These are phyloP conservation scores for Aspergillus biplanus DNA, from an alignment of 495 filamentous ascomycete species.

Conservation along the genomic window DNA sequence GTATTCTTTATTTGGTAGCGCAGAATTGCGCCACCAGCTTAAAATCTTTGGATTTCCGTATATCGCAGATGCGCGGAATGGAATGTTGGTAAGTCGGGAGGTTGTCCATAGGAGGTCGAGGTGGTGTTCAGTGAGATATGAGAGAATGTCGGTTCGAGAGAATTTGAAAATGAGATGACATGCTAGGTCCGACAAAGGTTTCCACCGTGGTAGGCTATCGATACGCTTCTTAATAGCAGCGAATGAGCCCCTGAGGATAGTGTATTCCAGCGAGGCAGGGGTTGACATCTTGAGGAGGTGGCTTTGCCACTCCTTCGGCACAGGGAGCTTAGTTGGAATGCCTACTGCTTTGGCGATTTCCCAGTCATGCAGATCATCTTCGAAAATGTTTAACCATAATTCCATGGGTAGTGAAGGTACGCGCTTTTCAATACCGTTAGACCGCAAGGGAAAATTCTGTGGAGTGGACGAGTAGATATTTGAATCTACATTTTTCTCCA, in stretches of 20 bases:
- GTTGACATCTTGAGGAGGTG: conserved; percentile 52
- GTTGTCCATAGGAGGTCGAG: conserved; percentile 80
- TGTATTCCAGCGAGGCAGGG: conserved; percentile 72
- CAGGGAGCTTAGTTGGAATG: conserved; percentile 73
- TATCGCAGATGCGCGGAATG: conserved; percentile 81
- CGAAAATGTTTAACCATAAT: conserved; percentile 85
- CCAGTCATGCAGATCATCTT: conserved; percentile 80
- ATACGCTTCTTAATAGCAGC: conserved; percentile 69
- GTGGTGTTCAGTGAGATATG: conserved; percentile 76
- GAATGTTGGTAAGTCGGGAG: conserved; percentile 79
- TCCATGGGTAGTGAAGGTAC: conserved; percentile 68
- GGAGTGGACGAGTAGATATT: conserved; percentile 61
- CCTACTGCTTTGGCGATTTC: conserved; percentile 80
- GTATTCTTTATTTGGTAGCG: conserved; percentile 79
- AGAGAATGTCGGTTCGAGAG: conserved; percentile 74
- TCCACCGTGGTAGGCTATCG: conserved; percentile 65
- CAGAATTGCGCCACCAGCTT: conserved; percentile 84
- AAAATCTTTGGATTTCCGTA: conserved; percentile 85
- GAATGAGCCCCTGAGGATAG: conserved; percentile 73
- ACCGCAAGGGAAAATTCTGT: conserved; percentile 41
- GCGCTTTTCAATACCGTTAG: conserved; percentile 28
- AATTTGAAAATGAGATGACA: conserved; percentile 93
- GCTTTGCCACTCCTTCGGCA: conserved; percentile 74
- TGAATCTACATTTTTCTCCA: conserved; percentile 62
- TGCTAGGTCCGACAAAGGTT: conserved; percentile 75